Conservation (phyloP, 1,139 yeast genomes). For the Magnusiomyces ingens region DNA sequence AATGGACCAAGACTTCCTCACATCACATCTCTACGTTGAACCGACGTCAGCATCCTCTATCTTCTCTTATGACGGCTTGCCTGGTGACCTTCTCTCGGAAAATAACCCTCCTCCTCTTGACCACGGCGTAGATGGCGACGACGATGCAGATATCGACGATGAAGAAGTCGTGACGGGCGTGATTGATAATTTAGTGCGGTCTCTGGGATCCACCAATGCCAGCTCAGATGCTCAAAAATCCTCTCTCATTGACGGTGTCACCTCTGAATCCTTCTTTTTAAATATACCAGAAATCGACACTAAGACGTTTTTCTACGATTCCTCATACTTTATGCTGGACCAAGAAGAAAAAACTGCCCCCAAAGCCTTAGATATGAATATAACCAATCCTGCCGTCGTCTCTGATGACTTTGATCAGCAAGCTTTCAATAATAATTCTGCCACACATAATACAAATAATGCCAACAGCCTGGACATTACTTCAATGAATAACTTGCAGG, state of each 20-base stretch:
- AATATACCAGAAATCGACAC: no score
- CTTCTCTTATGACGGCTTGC: neutral
- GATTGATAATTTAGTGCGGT: no score
- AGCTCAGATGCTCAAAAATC: neutral
- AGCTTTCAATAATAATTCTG: neutral
- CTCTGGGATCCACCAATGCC: neutral
- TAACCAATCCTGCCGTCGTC: neutral
- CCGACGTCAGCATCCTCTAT: neutral
- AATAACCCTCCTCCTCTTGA: slow-evolving; percentile 6
- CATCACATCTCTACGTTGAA: neutral
- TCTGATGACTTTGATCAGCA: neutral
- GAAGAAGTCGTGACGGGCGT: neutral
- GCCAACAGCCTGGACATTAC: no score
- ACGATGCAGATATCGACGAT: slow-evolving; percentile 4
- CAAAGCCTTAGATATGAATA: neutral
- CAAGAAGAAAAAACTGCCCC: no score
- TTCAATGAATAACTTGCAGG: no score
- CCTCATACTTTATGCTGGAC: no score
- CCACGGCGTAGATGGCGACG: slow-evolving; percentile 6
- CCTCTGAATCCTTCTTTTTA: no score
- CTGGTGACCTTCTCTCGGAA: neutral
- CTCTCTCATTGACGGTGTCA: neutral
- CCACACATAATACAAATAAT: neutral
- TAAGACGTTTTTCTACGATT: no score
- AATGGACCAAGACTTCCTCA: neutral